Conservation (phyloP, 164 flowering plant species). For the Houttuynia cordata region DNA sequence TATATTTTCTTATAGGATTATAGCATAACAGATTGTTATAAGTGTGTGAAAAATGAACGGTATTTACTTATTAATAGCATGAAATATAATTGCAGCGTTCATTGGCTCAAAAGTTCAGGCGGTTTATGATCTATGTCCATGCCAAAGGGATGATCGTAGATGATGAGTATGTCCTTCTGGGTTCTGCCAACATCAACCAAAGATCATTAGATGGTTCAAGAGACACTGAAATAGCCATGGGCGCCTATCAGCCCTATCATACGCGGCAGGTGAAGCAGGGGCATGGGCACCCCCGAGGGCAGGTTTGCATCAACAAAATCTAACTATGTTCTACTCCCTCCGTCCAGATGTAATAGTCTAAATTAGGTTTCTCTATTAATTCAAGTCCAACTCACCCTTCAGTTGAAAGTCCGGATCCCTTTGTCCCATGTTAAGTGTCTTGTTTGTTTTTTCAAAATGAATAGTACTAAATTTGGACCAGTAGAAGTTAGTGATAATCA, state of each 20-base stretch:
- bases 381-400: too few species aligned
- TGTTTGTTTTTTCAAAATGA: too few species aligned
- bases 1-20: too few species aligned
- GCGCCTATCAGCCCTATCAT: constrained; percentile 78
- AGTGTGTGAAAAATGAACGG: too few species aligned
- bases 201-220: constrained; percentile 75
- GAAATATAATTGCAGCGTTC: neutral
- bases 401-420: too few species aligned
- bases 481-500: too few species aligned
- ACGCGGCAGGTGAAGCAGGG: constrained; percentile 38
- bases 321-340: too few species aligned
- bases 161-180: constrained; percentile 65
- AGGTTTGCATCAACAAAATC: constrained; percentile 29
- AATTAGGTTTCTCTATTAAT: too few species aligned
- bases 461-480: too few species aligned
- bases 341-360: too few species aligned
- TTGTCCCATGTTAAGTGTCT: too few species aligned
- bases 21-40: too few species aligned
- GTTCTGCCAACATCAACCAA: constrained; percentile 80
- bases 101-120: constrained; percentile 28
- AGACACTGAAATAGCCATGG: constrained; percentile 93
- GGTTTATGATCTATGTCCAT: constrained; percentile 90
- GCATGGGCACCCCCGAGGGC: constrained; percentile 53
- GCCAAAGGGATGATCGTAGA: constrained; percentile 90
- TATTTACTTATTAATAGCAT: neutral